Evolutionary conservation across 2,329 filamentous ascomycete genomes (phyloP), one percentile per base, ranked within the genome.

Genomic region (Phialemonium atrogriseum): DNA sequence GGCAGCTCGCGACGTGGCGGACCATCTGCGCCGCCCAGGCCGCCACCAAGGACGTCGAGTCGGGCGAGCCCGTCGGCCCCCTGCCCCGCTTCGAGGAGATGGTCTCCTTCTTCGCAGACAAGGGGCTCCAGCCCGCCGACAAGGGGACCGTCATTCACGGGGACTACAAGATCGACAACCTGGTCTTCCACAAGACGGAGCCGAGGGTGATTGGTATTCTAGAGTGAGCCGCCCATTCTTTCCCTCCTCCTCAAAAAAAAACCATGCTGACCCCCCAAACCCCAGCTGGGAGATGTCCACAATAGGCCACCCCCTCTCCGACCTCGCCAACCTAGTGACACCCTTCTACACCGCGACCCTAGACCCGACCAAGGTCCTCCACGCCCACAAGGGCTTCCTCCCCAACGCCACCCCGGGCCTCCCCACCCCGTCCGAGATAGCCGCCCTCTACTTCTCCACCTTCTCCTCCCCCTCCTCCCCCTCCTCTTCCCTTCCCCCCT

Each of bases 281-380:
- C 10, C 50, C 48, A 76, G 72, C 61, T 96, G 89, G 89, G 91
- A 96, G 64, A 94, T 98, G 86, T 87, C 86, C 21, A 96, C 91
- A 0, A 80, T 95, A 33, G 91, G 91, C n/a, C 89, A 98, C 55
- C 91, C 91, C 1, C 72, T 96, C 14, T 89, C 84, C 5, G 91
- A 98, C 54, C 65, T 96, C 24, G 79, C 80, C 55, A 96, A 96
- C 58, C 66, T 96, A 12, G 56, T 79, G 16, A 64, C 62, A 7
- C 69, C 69, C 7, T 72, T 62, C 44, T 45, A 64, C 56, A 57
- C 52, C 20, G 56, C 55, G 18, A 43, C 41, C 20, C 44, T 58
- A 32, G 36, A 43, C 44, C 42, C 42, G 14, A 18, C 32, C 27
- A 38, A 38, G 27, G 38, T 50, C 36, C 38, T 47, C 41, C 44